Base-by-base conservation (phyloP, 2,329 filamentous ascomycete genomes). In the Aspergillus fijiensis region DNA sequence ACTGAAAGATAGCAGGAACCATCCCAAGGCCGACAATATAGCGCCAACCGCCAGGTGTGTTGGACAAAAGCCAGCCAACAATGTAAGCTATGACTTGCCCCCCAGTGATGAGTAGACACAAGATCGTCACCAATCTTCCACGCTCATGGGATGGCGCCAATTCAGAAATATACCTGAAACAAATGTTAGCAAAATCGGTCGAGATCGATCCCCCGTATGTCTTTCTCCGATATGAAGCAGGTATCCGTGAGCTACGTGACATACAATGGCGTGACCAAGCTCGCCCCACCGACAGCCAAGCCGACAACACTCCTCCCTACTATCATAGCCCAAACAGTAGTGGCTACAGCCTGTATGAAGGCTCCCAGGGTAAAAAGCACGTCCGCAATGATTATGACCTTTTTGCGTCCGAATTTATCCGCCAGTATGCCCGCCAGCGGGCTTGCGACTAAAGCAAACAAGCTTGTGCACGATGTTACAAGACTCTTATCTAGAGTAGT, bases 1-100 rank as follows among this genome's bases (percentile, higher is more conserved):
- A 84, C 73, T 97, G 94, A 3, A 92, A 58, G 0, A 85, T 74
- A 0, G 92, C 93, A 0, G 94, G 94, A 27, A 89, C 63, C 9
- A 90, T 90, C 0, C 93, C 94, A 0, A 97, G 76, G 0, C 93
- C 93, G 0, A 97, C 92, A 85, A 96, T 93, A 88, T 90, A 96
- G 53, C 92, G 82, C 93, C 94, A 98, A 1, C 89, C 91, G 12
- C 82, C 84, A 7, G 67, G 61, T 7, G 84, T 82, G 5, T 86
- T 83, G 51, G 80, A 81, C 57, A 96, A 88, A 0, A 82, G 74
- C 89, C 90, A 96, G 1, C 94, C 94, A 6, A 92, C 78, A 1
- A 96, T 73, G 74, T 97, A 97, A 2, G 94, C 93, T 21, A 96
- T 85, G 2, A 96, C 90, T 76, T 97, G 93, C 0, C 94, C 94